Evolutionary conservation across 2,329 filamentous ascomycete species (phyloP).

Genomic region (Penicillium sp.): DNA sequence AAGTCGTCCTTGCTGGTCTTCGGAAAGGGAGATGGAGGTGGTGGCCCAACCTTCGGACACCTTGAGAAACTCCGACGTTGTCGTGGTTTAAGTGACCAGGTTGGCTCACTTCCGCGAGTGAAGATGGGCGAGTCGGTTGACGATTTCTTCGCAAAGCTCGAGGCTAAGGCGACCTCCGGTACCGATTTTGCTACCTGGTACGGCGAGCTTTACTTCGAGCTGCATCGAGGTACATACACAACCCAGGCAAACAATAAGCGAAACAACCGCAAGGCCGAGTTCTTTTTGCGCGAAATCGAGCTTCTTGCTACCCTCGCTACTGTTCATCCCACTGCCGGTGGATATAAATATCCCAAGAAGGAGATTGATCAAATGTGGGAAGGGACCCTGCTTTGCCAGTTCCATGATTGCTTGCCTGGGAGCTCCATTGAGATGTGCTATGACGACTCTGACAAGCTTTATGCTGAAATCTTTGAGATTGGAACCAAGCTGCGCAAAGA

Average conservation of each 20-base stretch:
- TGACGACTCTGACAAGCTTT: constrained; percentile 89
- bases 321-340: constrained; percentile 58
- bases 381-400: constrained; percentile 85
- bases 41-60: constrained; percentile 90
- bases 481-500: constrained; percentile 72
- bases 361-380: constrained; percentile 98
- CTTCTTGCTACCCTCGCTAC: constrained; percentile 83
- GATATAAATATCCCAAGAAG: constrained; percentile 88
- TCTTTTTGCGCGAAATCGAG: constrained; percentile 83
- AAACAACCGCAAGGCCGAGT: constrained; percentile 85
- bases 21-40: constrained; percentile 94
- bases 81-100: constrained; percentile 85
- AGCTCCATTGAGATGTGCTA: constrained; percentile 98
- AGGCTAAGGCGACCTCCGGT: constrained; percentile 69
- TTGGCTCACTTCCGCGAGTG: constrained; percentile 79
- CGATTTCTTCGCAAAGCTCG: constrained; percentile 85
- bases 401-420: constrained; percentile 94
- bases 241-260: constrained; percentile 97
- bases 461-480: constrained; percentile 76
- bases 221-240: constrained; percentile 95
- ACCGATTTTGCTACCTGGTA: constrained; percentile 91
- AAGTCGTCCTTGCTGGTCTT: constrained; percentile 88
- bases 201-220: constrained; percentile 95
- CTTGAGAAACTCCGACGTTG: constrained; percentile 92
- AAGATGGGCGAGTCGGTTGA: constrained; percentile 90